Conservation (phyloP, 2,329 filamentous ascomycete species). For the Trichoderma guizhouense region DNA sequence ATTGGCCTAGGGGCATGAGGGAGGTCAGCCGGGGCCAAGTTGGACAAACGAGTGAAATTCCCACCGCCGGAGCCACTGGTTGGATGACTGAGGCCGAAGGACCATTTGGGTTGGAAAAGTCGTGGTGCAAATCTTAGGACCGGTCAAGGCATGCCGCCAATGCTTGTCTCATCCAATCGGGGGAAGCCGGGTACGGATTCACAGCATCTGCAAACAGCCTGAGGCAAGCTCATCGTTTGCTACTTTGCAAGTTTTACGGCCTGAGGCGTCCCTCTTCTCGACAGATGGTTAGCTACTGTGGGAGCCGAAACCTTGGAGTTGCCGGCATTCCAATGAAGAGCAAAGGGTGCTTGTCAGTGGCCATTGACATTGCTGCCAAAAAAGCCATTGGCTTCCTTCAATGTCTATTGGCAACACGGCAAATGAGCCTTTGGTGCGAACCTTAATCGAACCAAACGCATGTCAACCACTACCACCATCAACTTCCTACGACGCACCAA, state of each 20-base stretch:
- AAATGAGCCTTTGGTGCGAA: constrained; percentile 1
- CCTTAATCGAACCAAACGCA: constrained; percentile 4
- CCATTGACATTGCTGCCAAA: constrained; percentile 8
- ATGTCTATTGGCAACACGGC: not conserved
- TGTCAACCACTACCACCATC: not conserved
- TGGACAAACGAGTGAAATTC: constrained; percentile 33
- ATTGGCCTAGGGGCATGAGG: constrained; percentile 31
- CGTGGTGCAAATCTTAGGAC: constrained; percentile 29
- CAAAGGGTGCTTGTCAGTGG: not conserved
- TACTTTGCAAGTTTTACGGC: constrained; percentile 25
- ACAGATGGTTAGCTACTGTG: not conserved
- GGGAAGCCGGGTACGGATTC: constrained; percentile 35
- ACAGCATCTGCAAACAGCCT: not conserved
- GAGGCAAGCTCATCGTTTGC: constrained; percentile 24
- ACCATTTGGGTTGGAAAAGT: not conserved
- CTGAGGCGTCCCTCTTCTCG: constrained; percentile 30
- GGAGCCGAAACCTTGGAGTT: not conserved
- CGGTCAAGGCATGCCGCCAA: constrained; percentile 25
- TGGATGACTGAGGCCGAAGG: constrained; percentile 19
- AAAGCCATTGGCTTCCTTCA: not conserved
- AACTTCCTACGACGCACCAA: not conserved
- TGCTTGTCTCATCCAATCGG: constrained; percentile 31
- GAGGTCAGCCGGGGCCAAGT: constrained; percentile 36
- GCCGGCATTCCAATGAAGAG: constrained; percentile 11
- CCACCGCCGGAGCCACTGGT: constrained; percentile 24